Conservation (phyloP, 495 filamentous ascomycete genomes). For the Haplographium delicatum region DNA sequence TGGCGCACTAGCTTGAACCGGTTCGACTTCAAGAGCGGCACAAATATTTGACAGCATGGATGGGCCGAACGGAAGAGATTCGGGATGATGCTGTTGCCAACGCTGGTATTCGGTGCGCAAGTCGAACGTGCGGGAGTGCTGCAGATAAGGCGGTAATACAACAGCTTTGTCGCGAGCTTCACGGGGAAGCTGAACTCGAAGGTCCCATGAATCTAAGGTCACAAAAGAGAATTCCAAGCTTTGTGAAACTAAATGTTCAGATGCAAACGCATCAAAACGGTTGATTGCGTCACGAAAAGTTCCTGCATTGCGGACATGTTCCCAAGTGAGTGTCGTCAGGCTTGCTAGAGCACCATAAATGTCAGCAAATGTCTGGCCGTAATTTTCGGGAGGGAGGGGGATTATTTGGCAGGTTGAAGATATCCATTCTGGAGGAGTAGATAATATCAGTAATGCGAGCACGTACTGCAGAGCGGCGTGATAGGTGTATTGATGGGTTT, state of each 20-base stretch:
- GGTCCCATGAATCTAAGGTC: constrained; percentile 96
- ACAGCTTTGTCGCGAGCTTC: constrained; percentile 98
- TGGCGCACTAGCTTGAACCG: constrained; percentile 90
- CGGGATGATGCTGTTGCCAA: constrained; percentile 97
- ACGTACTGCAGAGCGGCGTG: constrained; percentile 97
- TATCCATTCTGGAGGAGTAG: too few relatives aligned
- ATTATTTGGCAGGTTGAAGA: too few relatives aligned
- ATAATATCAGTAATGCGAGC: too few relatives aligned
- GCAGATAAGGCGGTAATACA: constrained; percentile 90
- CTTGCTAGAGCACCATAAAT: constrained; percentile 50
- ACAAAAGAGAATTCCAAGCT: constrained; percentile 96
- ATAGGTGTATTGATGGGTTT: constrained; percentile 98
- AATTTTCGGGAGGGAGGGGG: not conserved
- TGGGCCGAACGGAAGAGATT: constrained; percentile 93
- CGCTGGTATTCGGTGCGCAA: constrained; percentile 94
- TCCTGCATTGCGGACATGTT: constrained; percentile 93
- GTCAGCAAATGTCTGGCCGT: constrained; percentile 14
- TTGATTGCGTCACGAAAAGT: constrained; percentile 95
- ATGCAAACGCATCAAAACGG: constrained; percentile 87
- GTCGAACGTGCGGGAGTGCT: constrained; percentile 96
- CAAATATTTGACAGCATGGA: constrained; percentile 95
- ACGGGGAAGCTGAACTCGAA: constrained; percentile 93
- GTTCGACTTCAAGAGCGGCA: constrained; percentile 93
- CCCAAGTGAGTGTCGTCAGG: constrained; percentile 96
- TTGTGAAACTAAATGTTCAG: constrained; percentile 77